Percentiles rank a stretch among this genome's conserved stretches.
These are phyloP conservation scores for Tuber calosporum DNA, from an alignment of 495 filamentous ascomycete genomes.

Conservation along the genomic window DNA sequence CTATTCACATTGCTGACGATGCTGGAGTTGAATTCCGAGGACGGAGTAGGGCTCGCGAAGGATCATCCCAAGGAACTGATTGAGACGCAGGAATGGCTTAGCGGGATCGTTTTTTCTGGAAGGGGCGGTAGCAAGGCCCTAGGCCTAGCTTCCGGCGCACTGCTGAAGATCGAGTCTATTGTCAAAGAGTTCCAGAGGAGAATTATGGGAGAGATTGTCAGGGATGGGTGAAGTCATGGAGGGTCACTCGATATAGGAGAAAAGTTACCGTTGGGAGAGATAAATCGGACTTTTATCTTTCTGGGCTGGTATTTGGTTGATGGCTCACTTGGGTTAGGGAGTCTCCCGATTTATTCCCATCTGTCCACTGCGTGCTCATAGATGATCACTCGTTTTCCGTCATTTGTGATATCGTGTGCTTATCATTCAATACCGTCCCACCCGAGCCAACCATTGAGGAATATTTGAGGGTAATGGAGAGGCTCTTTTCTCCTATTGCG, in stretches of 20 bases:
- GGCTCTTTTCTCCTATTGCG: background rate
- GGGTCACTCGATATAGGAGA: background rate
- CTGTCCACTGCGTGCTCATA: background rate
- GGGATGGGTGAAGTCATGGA: background rate
- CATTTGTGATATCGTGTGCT: background rate
- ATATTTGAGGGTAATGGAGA: background rate
- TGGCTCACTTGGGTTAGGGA: background rate
- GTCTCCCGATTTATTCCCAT: background rate
- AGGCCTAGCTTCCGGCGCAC: slow-evolving; percentile 69
- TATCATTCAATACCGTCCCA: background rate
- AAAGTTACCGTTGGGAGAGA: background rate
- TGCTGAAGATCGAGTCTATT: slow-evolving; percentile 69
- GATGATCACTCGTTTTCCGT: background rate
- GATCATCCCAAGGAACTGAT: slow-evolving; percentile 51
- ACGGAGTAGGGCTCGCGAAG: slow-evolving; percentile 51
- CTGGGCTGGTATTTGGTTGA: background rate
- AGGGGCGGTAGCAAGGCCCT: slow-evolving; percentile 54
- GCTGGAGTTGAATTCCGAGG: slow-evolving; percentile 64
- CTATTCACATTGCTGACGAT: slow-evolving; percentile 73
- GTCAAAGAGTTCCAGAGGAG: slow-evolving; percentile 62
- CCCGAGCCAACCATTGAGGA: background rate
- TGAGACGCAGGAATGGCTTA: slow-evolving; percentile 63
- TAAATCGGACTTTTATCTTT: background rate
- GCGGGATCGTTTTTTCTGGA: slow-evolving; percentile 58
- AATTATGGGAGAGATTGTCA: slow-evolving; percentile 25